These are phyloP conservation scores for Xylaria intraflava DNA, from an alignment of 495 filamentous ascomycete species.

Conservation along the genomic window DNA sequence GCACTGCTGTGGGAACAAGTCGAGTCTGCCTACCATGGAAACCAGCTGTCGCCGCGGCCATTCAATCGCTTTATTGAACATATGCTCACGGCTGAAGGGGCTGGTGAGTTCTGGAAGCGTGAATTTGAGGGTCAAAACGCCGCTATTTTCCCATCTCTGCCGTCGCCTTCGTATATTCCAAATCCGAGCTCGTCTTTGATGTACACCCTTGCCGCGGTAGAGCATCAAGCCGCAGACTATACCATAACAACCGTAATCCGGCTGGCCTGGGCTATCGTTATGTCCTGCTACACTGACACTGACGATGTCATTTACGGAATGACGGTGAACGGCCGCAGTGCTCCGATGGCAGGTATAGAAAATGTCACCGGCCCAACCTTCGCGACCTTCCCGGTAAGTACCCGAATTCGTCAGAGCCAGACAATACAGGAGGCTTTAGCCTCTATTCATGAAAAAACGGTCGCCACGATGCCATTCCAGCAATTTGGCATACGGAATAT, in stretches of 20 bases:
- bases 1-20: slow-evolving; percentile 42
- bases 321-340: slow-evolving; percentile 41
- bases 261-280: slow-evolving; percentile 32
- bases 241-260: slow-evolving; percentile 15
- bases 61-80: slow-evolving; percentile 32
- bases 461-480: slow-evolving; percentile 36
- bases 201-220: not conserved
- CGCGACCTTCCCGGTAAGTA: slow-evolving; percentile 49
- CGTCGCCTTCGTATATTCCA: not conserved
- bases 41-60: slow-evolving; percentile 5
- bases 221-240: not conserved
- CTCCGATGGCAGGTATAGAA: slow-evolving; percentile 35
- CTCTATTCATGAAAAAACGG: slow-evolving; percentile 24
- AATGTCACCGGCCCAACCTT: slow-evolving; percentile 44
- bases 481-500: slow-evolving; percentile 37
- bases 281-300: slow-evolving; percentile 16
- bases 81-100: slow-evolving; percentile 10
- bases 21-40: slow-evolving; percentile 22
- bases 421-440: not conserved
- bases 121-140: not conserved
- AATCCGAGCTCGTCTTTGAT: not conserved
- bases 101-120: slow-evolving; percentile 26
- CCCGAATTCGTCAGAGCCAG: slow-evolving; percentile 14
- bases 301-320: slow-evolving; percentile 29
- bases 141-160: slow-evolving; percentile 1